Base-by-base conservation (phyloP, 495 filamentous ascomycete genomes). In the Podospora didyma region DNA sequence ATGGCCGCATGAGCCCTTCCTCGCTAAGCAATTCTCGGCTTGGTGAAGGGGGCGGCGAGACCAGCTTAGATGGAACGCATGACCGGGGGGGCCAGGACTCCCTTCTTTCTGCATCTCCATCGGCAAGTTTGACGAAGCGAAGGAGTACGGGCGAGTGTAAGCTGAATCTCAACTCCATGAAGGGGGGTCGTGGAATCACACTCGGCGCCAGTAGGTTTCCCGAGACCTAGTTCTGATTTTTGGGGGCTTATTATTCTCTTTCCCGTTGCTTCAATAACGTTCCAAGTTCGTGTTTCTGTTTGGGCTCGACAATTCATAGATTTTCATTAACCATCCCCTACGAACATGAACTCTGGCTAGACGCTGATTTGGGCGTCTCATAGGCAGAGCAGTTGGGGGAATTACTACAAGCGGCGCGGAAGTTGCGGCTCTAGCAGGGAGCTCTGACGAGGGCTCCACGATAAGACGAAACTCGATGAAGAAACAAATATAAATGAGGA, bases 141-240 rank as follows among this genome's bases (percentile, higher is more conserved):
- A 59, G 59, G 35, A 53, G 54, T 3, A 62, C 53, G 2, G 63
- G 61, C 1, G 53, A 56, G 0, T 61, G 66, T 48, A 62, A 63
- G 17, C 47, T 67, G 54, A 67, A 53, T 34, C 31, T 62, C 12
- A 57, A 65, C 19, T 67, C 62, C 47, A 64, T 64, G 59, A 69
- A 60, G 39, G 51, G 54, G 12, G 64, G 67, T 6, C 61, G 61
- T 11, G 64, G 66, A n/a, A 75, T 75, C 46, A 69, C 59, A 48
- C 60, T 75, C 51, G 72, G 72, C 28, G 58, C 66, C 14, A 58
- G 59, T 65, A 57, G 44, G 59, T 62, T 31, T 44, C 49, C 41
- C 28, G 49, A 9, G 37, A 6, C 50, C 45, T 26, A 34, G n/a
- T 49, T 19, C 21, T 31, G 4, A 14, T 24, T 47, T 20, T 3